phyloP scores from a whole-genome alignment of 2,329 filamentous ascomycete genomes.

The Elsinoe fawcettii region DNA sequence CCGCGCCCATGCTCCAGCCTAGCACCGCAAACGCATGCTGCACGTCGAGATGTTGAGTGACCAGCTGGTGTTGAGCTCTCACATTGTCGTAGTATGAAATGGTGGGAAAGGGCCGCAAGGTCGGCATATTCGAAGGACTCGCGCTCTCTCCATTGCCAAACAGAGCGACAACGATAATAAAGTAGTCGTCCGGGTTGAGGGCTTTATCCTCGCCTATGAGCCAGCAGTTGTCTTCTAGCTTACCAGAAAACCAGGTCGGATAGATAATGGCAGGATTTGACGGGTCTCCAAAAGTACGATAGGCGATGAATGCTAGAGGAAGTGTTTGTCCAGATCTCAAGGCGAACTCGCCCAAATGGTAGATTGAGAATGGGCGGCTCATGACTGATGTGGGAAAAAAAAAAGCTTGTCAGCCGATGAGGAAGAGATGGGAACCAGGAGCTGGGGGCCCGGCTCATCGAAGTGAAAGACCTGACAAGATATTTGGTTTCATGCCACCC shows the following conservation, averaged over 20 bases:
- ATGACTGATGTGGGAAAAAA: constrained; percentile 16
- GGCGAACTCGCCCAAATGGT: constrained; percentile 36
- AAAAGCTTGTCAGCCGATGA: neutral
- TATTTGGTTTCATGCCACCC: neutral
- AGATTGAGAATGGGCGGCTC: constrained; percentile 40
- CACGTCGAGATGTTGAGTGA: constrained; percentile 56
- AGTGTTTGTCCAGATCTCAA: constrained; percentile 59
- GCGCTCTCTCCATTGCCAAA: constrained; percentile 63
- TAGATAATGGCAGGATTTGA: constrained; percentile 62
- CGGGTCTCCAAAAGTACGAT: constrained; percentile 64
- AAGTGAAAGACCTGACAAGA: neutral
- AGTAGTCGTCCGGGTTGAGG: constrained; percentile 57
- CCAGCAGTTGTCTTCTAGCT: constrained; percentile 69
- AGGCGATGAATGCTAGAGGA: constrained; percentile 60
- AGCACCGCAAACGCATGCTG: constrained; percentile 54
- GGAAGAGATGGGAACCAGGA: neutral
- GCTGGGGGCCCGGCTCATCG: neutral
- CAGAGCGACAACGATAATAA: constrained; percentile 60
- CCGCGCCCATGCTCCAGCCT: constrained; percentile 66
- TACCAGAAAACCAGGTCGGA: constrained; percentile 66
- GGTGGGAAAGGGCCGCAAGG: constrained; percentile 51
- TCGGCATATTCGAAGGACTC: constrained; percentile 55
- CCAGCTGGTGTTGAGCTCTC: constrained; percentile 55
- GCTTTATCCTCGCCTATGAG: constrained; percentile 59
- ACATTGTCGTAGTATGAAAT: constrained; percentile 64